Evolutionary conservation across 1,284 basidiomycete species (phyloP).

Genomic region (Cryptococcus sp.): DNA sequence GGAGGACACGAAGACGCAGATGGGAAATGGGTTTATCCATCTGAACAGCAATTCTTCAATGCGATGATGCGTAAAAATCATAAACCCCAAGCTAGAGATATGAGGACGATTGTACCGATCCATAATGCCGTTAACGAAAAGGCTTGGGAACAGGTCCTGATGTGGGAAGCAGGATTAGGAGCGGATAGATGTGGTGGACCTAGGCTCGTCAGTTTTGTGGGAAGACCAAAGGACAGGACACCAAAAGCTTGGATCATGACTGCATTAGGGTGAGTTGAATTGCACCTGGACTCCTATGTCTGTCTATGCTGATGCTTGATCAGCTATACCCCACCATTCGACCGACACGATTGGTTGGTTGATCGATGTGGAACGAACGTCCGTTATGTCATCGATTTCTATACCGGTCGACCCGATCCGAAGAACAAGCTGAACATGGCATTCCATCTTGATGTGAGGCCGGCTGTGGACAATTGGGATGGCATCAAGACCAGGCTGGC

Average conservation of each 20-base stretch:
- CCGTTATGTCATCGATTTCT: conserved; percentile 98
- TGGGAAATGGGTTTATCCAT: conserved; percentile 94
- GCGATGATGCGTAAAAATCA: conserved; percentile 94
- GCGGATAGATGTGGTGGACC: conserved; percentile 74
- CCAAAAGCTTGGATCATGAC: conserved; percentile 78
- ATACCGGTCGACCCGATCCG: conserved; percentile 68
- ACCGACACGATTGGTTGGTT: conserved; percentile 95
- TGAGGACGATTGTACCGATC: conserved; percentile 94
- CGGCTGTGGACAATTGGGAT: conserved; percentile 88
- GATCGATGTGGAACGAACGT: conserved; percentile 83
- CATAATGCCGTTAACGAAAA: conserved; percentile 99
- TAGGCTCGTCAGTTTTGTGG: conserved; percentile 48
- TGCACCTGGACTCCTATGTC: neutral
- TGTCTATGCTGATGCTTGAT: neutral
- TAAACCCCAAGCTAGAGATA: conserved; percentile 68
- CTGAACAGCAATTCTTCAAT: conserved; percentile 91
- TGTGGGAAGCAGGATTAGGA: conserved; percentile 80
- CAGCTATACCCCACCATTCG: conserved; percentile 90
- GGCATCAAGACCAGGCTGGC: conserved; percentile 66
- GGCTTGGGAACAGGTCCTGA: conserved; percentile 84
- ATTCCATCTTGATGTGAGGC: conserved; percentile 92
- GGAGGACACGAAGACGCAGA: conserved; percentile 24
- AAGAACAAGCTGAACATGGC: conserved; percentile 46
- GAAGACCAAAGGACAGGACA: conserved; percentile 54
- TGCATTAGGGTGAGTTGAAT: conserved; percentile 69